Percentiles rank a stretch among this genome's conserved stretches.
These are phyloP conservation scores for Alternaria burnsii DNA, from an alignment of 2,329 filamentous ascomycete genomes.

Conservation along the genomic window DNA sequence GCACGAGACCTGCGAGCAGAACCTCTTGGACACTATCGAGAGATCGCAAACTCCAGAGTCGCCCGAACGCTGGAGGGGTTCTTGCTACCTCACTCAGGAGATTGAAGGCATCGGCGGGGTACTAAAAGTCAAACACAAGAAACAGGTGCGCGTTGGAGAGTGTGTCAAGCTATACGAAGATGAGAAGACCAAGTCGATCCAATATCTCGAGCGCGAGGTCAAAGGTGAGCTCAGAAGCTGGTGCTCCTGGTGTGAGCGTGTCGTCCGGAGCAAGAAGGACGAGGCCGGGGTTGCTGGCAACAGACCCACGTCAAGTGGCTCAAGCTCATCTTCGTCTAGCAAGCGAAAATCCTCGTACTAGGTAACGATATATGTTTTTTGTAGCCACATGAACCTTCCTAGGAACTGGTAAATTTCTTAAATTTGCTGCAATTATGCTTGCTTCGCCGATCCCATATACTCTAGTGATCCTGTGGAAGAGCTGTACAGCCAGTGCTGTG, in stretches of 20 bases:
- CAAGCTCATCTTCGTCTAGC: constrained; percentile 28
- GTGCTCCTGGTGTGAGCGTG: constrained; percentile 90
- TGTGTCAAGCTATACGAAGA: constrained; percentile 86
- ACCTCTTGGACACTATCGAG: constrained; percentile 66
- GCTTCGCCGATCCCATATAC: background rate
- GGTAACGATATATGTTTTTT: background rate
- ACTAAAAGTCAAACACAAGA: constrained; percentile 87
- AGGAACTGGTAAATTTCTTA: background rate
- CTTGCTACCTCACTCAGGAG: constrained; percentile 86
- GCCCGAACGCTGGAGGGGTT: constrained; percentile 61
- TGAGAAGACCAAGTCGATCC: constrained; percentile 55
- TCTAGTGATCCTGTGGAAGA: too few relatives aligned
- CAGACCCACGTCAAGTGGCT: constrained; percentile 26
- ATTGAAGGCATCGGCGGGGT: constrained; percentile 90
- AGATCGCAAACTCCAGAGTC: constrained; percentile 44
- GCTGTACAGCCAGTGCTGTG: too few relatives aligned
- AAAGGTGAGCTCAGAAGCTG: constrained; percentile 76
- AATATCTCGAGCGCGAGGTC: constrained; percentile 75
- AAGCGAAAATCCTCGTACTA: constrained; percentile 8
- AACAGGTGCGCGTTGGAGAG: constrained; percentile 80
- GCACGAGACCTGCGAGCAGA: constrained; percentile 84
- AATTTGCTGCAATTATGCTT: background rate
- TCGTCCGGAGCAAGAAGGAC: constrained; percentile 69
- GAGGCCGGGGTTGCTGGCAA: constrained; percentile 24
- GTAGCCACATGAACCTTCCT: background rate